A percentile compares a stretch with the other conserved stretches of the same genome.
These are phyloP conservation scores for Phytophthora melonis DNA, from an alignment of 352 stramenopile species.

Conservation along the genomic window DNA sequence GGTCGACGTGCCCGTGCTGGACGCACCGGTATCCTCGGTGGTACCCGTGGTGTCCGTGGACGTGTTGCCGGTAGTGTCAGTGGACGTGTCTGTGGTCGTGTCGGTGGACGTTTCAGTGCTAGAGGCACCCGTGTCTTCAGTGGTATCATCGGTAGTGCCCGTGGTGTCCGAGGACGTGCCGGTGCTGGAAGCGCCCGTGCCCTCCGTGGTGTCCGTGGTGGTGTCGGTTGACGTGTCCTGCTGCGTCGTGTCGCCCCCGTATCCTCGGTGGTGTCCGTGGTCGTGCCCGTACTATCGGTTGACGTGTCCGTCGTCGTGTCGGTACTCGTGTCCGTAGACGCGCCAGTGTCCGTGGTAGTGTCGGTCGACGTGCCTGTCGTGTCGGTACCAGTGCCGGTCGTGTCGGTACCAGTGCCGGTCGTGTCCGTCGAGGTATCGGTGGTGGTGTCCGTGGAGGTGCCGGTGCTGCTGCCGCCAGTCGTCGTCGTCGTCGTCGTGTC, in stretches of 20 bases:
- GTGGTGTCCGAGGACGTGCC: background rate
- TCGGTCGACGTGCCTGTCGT: constrained; percentile 8
- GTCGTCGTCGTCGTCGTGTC: constrained; percentile 7
- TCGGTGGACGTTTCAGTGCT: constrained; percentile 2
- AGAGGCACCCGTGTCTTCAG: too few relatives aligned
- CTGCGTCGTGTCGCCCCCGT: constrained; percentile 11
- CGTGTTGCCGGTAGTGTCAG: constrained; percentile 1
- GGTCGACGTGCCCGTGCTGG: background rate
- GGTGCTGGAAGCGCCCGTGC: background rate
- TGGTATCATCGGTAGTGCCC: background rate
- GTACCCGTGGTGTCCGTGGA: constrained; percentile 8
- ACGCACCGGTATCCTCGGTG: background rate
- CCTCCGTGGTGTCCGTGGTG: constrained; percentile 27
- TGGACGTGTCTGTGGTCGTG: background rate
- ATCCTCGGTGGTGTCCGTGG: constrained; percentile 19
- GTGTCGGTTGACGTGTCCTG: background rate
- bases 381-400: background rate
- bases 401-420: background rate
- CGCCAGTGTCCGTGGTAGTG: constrained; percentile 17
- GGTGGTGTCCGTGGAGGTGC: constrained; percentile 8
- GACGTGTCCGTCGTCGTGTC: background rate
- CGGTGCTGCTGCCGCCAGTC: background rate
- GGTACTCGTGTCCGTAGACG: constrained; percentile 21
- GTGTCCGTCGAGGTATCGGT: constrained; percentile 9
- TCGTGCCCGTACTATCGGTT: constrained; percentile 5